Percentiles rank a stretch among this genome's conserved stretches.
Evolutionary conservation across 768 basidiomycete genomes (phyloP).

Genomic region (Leccinum incarnatum): DNA sequence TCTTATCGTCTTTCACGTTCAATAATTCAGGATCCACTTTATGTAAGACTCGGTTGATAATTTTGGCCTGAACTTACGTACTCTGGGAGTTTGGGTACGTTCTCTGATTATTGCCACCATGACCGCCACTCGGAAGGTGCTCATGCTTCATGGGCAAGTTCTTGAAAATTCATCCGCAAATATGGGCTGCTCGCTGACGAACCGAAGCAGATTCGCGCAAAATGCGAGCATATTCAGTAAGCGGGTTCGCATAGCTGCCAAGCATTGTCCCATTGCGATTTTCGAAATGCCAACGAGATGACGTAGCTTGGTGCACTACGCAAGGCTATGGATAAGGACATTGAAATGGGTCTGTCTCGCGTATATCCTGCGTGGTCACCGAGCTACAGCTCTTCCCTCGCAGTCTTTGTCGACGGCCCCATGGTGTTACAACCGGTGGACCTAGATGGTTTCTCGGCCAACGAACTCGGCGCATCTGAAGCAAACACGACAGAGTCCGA

Average conservation of each 20-base stretch:
- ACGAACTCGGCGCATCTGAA: constrained; percentile 40
- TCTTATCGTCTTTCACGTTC: not conserved
- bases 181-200: not conserved
- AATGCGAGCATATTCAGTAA: constrained; percentile 70
- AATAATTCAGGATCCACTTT: not conserved
- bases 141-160: constrained; percentile 47
- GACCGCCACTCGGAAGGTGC: constrained; percentile 33
- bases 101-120: constrained; percentile 10
- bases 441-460: constrained; percentile 34
- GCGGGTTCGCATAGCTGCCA: constrained; percentile 44
- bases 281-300: not conserved
- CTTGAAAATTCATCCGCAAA: not conserved
- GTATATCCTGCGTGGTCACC: not conserved
- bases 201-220: constrained; percentile 57
- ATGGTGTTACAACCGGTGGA: constrained; percentile 66
- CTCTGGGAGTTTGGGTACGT: not conserved
- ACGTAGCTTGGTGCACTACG: constrained; percentile 67
- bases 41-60: not conserved
- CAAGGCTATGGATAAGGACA: constrained; percentile 60
- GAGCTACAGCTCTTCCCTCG: not conserved
- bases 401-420: constrained; percentile 77
- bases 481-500: constrained; percentile 36
- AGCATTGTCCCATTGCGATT: not conserved
- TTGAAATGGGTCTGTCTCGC: constrained; percentile 56
- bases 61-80: not conserved